Evolutionary conservation across 768 basidiomycete species (phyloP), one percentile per base, ranked within the genome.

Genomic region (Mrakia hoshinonis): DNA sequence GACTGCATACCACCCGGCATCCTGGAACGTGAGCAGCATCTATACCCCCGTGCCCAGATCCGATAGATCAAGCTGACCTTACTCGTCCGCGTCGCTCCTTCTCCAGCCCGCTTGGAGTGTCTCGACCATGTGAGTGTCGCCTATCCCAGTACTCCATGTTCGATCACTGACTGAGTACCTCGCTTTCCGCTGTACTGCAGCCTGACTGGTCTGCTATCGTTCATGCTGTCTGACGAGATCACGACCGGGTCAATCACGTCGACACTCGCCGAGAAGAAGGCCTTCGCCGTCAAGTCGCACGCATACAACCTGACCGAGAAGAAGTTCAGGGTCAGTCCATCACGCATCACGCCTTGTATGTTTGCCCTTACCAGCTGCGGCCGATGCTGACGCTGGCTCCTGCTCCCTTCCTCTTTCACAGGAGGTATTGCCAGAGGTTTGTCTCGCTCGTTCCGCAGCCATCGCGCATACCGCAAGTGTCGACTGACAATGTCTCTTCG

Each of bases 201-300:
- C 80, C 84, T 95, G 75, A 97, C 93, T 7, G 96, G 96, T 24
- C 83, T 98, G 24, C 81, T 95, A 61, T 92, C 90, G 4, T 96
- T 96, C 82, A 95, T 95, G 93, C 83, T 94, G 62, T 87, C 90
- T 0, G 91, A 96, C 75, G 93, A 96, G 80, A 92, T 97, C 85
- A 98, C 96, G 0, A 96, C 95, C 0, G 95, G 95, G 12, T 91
- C 90, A 0, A 86, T 94, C 38, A 90, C 85, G 9, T 88, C 90
- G 0, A 85, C 87, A 18, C 88, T 89, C 51, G 81, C 83, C 6
- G 89, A 97, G 76, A 95, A 92, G 81, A 85, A 85, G 47, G 78
- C 81, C 0, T 87, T 92, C 73, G 93, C 95, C 0, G 80, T 82
- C 6, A 84, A 86, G 65, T 92, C 89, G 77, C 95, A 99, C 79